Evolutionary conservation across 768 basidiomycete genomes (phyloP), one percentile per base, ranked within the genome.

Genomic region (Rhodotorula toruloides): DNA sequence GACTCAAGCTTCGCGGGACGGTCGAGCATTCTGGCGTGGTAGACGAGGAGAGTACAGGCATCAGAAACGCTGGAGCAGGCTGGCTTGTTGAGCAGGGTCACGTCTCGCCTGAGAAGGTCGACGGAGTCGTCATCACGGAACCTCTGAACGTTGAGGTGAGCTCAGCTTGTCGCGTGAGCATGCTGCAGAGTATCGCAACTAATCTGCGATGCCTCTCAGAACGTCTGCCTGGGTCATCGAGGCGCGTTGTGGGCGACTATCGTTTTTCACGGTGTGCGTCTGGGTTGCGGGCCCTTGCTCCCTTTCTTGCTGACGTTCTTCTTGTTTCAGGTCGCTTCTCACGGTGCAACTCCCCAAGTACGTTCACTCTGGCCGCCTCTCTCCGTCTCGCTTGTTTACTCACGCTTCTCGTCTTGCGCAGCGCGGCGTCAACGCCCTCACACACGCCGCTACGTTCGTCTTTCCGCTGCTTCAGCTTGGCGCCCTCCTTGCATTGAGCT

Each of bases 391-490:
- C 9, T 46, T 40, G 40, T n/a, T n/a, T n/a, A n/a, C n/a, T n/a
- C n/a, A 40, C 40, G 9, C 7, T 46, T 46, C 44, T 25, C 44
- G 11, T 22, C 9, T 8, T 25, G n/a, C n/a, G n/a, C 22, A 49
- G n/a, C 60, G 59, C 13, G 68, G 68, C 9, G 56, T 70, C 31
- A 63, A 70, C 50, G 68, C 68, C 8, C 59, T 70, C 39, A 49
- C 56, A 6, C 53, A 61, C 21, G 65, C 68, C 14, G 49, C 65
- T 7, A 48, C 47, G 2, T 70, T 70, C 37, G 43, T n/a, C n/a
- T n/a, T n/a, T n/a, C n/a, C n/a, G n/a, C n/a, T n/a, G n/a, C n/a
- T n/a, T n/a, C n/a, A n/a, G n/a, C n/a, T n/a, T n/a, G n/a, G n/a
- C n/a, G n/a, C n/a, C n/a, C n/a, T n/a, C n/a, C n/a, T n/a, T n/a